Base-by-base conservation (phyloP, 352 stramenopile genomes). In the Globisporangium paddicum region DNA sequence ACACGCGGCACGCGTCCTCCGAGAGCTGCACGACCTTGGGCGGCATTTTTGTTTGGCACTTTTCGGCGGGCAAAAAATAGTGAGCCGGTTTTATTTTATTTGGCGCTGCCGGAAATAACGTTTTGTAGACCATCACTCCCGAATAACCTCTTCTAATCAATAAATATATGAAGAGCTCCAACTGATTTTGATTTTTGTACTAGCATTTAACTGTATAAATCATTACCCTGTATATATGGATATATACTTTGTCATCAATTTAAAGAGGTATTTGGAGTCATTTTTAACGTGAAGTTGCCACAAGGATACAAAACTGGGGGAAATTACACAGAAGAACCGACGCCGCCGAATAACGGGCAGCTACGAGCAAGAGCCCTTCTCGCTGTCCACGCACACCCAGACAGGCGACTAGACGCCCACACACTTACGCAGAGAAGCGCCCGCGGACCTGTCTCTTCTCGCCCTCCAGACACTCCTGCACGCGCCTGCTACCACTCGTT, bases 1-100 rank as follows among this genome's bases (percentile, higher is more conserved):
- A 93, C 62, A 93, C 84, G 68, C 84, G 81, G 77, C 84, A 93
- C 44, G 84, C 80, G 63, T 89, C 83, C 38, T 79, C 73, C 49
- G 69, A 87, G 64, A 89, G 53, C 41, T 68, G 48, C 40, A 67
- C n/a, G n/a, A n/a, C 54, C 44, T 47, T 56, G 6, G 65, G 48
- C 47, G 60, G 32, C 55, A 62, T 62, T 0, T 60, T 59, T 41
- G 26, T 30, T n/a, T n/a, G n/a, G n/a, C n/a, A n/a, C n/a, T n/a
- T n/a, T n/a, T n/a, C n/a, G n/a, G n/a, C n/a, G n/a, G n/a, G n/a
- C n/a, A n/a, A n/a, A n/a, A n/a, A n/a, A n/a, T n/a, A n/a, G n/a
- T n/a, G n/a, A n/a, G n/a, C n/a, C n/a, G n/a, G n/a, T n/a, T n/a
- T n/a, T n/a, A n/a, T n/a, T n/a, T n/a, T n/a, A n/a, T 57, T 11